phyloP scores from a whole-genome alignment of 1,139 yeast genomes.

The Saccharomycopsis hybrid region DNA sequence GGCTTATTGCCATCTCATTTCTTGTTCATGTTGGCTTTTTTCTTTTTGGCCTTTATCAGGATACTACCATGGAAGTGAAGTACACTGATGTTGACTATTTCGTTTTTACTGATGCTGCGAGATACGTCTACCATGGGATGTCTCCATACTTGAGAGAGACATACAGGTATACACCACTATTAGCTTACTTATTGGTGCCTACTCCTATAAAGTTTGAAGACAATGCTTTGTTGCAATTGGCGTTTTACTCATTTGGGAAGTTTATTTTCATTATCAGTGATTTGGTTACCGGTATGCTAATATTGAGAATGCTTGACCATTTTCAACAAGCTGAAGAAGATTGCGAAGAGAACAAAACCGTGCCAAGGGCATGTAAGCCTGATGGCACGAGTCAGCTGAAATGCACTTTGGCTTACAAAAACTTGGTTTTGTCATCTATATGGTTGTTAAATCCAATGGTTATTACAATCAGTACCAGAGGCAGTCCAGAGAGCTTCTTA shows the following conservation, averaged over 20 bases:
- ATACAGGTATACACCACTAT: slow-evolving; percentile 84
- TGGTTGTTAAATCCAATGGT: slow-evolving; percentile 98
- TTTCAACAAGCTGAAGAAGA: not conserved
- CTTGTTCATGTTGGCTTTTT: slow-evolving; percentile 59
- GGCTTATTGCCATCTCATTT: no score
- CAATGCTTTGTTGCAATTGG: slow-evolving; percentile 24
- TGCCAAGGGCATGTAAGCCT: not conserved
- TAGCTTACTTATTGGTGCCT: slow-evolving; percentile 79
- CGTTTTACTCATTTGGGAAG: slow-evolving; percentile 64
- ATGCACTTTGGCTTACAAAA: slow-evolving; percentile 25
- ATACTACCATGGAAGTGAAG: slow-evolving; percentile 66
- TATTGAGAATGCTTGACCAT: slow-evolving; percentile 38
- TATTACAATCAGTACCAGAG: slow-evolving; percentile 85
- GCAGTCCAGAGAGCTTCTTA: slow-evolving; percentile 85
- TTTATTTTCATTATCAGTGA: slow-evolving; percentile 71
- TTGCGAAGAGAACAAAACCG: not conserved
- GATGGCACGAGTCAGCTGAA: slow-evolving; percentile 18
- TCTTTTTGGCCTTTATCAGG: slow-evolving; percentile 84
- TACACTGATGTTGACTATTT: slow-evolving; percentile 92
- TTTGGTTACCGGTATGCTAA: slow-evolving; percentile 68
- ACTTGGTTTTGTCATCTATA: slow-evolving; percentile 43
- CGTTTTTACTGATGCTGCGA: slow-evolving; percentile 90
- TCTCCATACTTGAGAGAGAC: slow-evolving; percentile 86
- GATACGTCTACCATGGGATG: slow-evolving; percentile 50
- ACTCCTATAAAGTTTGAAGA: slow-evolving; percentile 35